phyloP scores from a whole-genome alignment of 139 green algal species.

The Trebouxia sp. region DNA sequence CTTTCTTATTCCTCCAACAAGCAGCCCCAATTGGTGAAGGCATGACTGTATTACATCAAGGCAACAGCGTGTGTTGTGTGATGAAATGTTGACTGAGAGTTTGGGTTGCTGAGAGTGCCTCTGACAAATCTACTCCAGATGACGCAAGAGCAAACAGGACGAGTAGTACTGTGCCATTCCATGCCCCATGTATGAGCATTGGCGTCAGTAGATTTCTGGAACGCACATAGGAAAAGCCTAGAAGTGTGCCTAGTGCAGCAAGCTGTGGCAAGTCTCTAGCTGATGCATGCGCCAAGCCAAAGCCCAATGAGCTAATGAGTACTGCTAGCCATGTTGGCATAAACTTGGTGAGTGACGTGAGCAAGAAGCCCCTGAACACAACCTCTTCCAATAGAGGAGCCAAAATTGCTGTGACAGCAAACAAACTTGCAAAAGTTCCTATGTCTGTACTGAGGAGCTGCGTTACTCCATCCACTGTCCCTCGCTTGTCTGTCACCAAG shows the following conservation, averaged over 20 bases:
- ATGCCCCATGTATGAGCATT: constrained; percentile 88
- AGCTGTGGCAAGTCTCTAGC: constrained; percentile 78
- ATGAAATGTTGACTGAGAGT: not conserved
- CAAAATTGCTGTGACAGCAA: constrained; percentile 59
- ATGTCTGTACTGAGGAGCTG: constrained; percentile 70
- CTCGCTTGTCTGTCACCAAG: constrained; percentile 37
- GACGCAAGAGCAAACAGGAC: constrained; percentile 66
- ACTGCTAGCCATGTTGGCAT: constrained; percentile 73
- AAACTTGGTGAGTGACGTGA: constrained; percentile 76
- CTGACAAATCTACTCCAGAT: constrained; percentile 66
- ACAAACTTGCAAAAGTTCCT: constrained; percentile 62
- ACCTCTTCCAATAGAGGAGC: constrained; percentile 86
- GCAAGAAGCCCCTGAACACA: constrained; percentile 90
- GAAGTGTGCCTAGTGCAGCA: constrained; percentile 70
- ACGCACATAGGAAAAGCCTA: constrained; percentile 77
- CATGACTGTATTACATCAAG: not conserved
- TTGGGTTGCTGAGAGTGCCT: constrained; percentile 52
- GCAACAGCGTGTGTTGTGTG: not conserved
- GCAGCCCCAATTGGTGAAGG: not conserved
- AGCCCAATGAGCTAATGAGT: constrained; percentile 59
- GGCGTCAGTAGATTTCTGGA: constrained; percentile 85
- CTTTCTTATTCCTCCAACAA: constrained; percentile 69
- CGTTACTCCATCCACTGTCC: constrained; percentile 79
- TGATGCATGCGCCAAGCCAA: constrained; percentile 79
- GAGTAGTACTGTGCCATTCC: constrained; percentile 78